These are phyloP conservation scores for Aspergillus mulundensis DNA, from an alignment of 495 filamentous ascomycete genomes.

Conservation along the genomic window DNA sequence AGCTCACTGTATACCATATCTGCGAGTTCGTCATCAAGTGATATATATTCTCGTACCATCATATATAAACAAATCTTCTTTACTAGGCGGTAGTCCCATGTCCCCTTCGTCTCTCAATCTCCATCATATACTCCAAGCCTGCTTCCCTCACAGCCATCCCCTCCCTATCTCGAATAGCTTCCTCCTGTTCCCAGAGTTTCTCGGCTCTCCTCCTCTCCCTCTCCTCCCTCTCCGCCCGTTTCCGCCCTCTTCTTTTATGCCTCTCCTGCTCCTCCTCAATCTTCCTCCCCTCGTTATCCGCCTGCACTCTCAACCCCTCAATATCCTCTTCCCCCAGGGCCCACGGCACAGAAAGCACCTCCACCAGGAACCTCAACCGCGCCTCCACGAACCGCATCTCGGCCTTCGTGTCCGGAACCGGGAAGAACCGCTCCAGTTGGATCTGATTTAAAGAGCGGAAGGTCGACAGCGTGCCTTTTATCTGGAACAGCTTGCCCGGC, in stretches of 20 bases:
- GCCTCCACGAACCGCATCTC: slow-evolving; percentile 78
- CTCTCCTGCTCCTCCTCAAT: slow-evolving; percentile 37
- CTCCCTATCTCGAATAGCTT: slow-evolving; percentile 34
- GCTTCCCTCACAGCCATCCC: slow-evolving; percentile 30
- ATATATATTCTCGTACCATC: neutral
- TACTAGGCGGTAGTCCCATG: neutral
- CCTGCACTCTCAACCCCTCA: slow-evolving; percentile 48
- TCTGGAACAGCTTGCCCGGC: slow-evolving; percentile 66
- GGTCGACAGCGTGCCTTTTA: slow-evolving; percentile 65
- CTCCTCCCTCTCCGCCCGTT: slow-evolving; percentile 31
- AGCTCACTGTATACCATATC: neutral
- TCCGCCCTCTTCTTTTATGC: slow-evolving; percentile 34
- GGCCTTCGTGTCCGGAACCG: slow-evolving; percentile 60
- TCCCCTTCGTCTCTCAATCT: slow-evolving; percentile 15
- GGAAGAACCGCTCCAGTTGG: slow-evolving; percentile 59
- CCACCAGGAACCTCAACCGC: slow-evolving; percentile 54
- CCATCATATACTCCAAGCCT: slow-evolving; percentile 29
- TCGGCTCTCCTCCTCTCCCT: slow-evolving; percentile 33
- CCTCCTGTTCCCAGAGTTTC: slow-evolving; percentile 38
- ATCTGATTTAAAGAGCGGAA: slow-evolving; percentile 66
- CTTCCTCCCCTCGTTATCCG: slow-evolving; percentile 38
- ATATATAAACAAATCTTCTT: neutral
- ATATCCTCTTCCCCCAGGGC: slow-evolving; percentile 52
- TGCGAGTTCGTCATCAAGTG: neutral
- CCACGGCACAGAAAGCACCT: slow-evolving; percentile 63